Base-by-base conservation (phyloP, 306 rosid genomes). In the Vigna mungo region DNA sequence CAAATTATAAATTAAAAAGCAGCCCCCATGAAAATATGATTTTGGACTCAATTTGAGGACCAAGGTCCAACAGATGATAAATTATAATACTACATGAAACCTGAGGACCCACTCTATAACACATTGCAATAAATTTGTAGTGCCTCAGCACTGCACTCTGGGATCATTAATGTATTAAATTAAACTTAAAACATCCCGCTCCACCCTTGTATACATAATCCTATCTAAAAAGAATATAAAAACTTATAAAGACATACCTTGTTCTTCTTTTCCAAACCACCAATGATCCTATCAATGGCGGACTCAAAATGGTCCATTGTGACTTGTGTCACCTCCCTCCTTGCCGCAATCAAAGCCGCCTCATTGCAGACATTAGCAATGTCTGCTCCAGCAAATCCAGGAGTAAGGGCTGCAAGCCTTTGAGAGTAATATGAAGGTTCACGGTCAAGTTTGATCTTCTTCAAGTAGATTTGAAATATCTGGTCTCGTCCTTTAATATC, bases 361-460 rank as follows among this genome's bases (percentile, higher is more conserved):
- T 95, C 98, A 34, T 95, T 95, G 81, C 97, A 92, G 36, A 95
- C 97, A 87, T 95, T 95, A 53, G 98, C 97, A 85, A 95, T 95
- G 87, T 92, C 98, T n/a, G 98, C 98, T 74, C 98, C 98, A 27
- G 97, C 97, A 89, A 95, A 92, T 72, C 98, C 98, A 43, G 98
- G 98, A n/a, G 97, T 95, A 44, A 92, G 90, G 53, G 98, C 97
- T 41, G 98, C 97, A 67, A 95, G 97, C 86, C 97, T 89, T 62
- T 90, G 96, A 6, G 98, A 95, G 85, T 64, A 95, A 80, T 80
- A 95, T 53, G 93, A 87, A 70, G 98, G 98, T 71, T 86, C 84
- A 9, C 84, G 97, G 79, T 92, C 92, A 78, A 95, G 97, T 84
- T 95, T 95, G 75, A 95, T 86, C 83, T 83, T 95, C 59, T 88